These are phyloP conservation scores for Pyrrhoderma lamaoense DNA, from an alignment of 1,284 basidiomycete species.

Conservation along the genomic window DNA sequence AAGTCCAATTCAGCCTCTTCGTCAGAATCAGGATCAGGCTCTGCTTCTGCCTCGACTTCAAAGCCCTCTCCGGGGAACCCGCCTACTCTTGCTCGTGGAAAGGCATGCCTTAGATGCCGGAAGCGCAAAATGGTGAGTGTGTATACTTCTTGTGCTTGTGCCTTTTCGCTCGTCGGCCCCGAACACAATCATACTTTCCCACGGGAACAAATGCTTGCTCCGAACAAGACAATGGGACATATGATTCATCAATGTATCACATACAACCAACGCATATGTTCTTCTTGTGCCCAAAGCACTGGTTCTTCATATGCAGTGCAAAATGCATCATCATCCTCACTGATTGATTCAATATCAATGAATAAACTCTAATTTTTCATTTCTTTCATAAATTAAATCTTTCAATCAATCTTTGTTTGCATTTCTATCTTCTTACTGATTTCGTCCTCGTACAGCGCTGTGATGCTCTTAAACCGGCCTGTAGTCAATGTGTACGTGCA, in stretches of 20 bases:
- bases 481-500: slow-evolving; percentile 35
- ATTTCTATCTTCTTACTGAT: not conserved
- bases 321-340: too few relatives aligned
- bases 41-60: slow-evolving; percentile 22
- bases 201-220: slow-evolving; percentile 26
- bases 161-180: not conserved
- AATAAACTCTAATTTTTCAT: slow-evolving; percentile 17
- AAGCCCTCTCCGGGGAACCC: slow-evolving; percentile 16
- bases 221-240: too few relatives aligned
- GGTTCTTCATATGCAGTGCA: too few relatives aligned
- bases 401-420: slow-evolving; percentile 71
- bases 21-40: slow-evolving; percentile 23
- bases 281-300: slow-evolving; percentile 24
- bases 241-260: slow-evolving; percentile 19
- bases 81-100: slow-evolving; percentile 32
- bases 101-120: slow-evolving; percentile 62
- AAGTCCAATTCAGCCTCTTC: slow-evolving; percentile 28
- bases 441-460: slow-evolving; percentile 28
- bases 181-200: slow-evolving; percentile 7
- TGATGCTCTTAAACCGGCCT: slow-evolving; percentile 37
- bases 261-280: slow-evolving; percentile 40
- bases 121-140: slow-evolving; percentile 22
- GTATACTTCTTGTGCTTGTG: not conserved
- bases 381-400: slow-evolving; percentile 14
- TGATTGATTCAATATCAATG: too few relatives aligned